Base-by-base conservation (phyloP, 108 stramenopile species). In the Parietichytrium sp. region DNA sequence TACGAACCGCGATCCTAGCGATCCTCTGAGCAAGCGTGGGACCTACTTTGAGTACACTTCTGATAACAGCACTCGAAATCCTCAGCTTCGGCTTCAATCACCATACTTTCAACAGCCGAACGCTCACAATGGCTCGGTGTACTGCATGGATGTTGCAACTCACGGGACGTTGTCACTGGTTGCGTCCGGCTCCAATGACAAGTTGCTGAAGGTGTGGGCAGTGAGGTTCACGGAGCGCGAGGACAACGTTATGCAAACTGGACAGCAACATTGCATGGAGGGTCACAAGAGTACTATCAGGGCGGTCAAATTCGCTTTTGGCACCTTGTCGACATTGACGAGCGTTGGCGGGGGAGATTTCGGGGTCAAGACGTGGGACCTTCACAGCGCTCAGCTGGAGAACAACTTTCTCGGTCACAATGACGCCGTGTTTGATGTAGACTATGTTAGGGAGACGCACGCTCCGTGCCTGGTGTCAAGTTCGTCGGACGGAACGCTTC, bases 101-200 rank as follows among this genome's bases (percentile, higher is more conserved):
- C 23, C 29, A 10, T 47, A 18, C 13, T 20, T 47, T 45, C 33
- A 25, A 6, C 38, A 33, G 6, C 18, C 1, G 45, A 36, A 45
- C 45, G 61, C 20, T 10, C 61, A 72, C 20, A 33, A 72, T 27
- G 61, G 61, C 23, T 45, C 38, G 10, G 61, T 72, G 6, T 72
- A 72, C 25, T 16, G 20, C 3, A 10, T 72, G 2, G 61, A 72
- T 72, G 36, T 33, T 33, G 10, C 36, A 1, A 42, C 20, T 20
- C 38, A 45, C 20, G n/a, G n/a, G n/a, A n/a, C n/a, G n/a, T n/a
- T n/a, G n/a, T n/a, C n/a, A n/a, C 15, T 72, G 38, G n/a, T 72
- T 6, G 61, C 61, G 6, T 72, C 61, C 8, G 61, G 61, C 36
- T 72, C 61, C 0, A 72, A 72, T 38, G 61, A 72, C 61, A 72